Percentiles rank a stretch among this genome's conserved stretches.
Conservation (phyloP, 495 filamentous ascomycete genomes). For the Saxophila tyrrhenica region DNA sequence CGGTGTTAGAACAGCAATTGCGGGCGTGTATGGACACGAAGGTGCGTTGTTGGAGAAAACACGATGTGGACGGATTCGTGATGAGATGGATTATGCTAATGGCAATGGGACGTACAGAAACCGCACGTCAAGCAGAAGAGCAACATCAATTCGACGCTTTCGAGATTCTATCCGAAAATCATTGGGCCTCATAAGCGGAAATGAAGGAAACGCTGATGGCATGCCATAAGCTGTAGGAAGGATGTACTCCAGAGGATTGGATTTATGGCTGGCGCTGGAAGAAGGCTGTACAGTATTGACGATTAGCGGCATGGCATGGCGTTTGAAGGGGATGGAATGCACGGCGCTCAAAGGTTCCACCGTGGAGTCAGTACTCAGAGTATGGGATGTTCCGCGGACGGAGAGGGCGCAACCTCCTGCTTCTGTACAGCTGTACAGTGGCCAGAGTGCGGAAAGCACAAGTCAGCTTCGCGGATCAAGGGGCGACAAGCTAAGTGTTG, state of each 20-base stretch:
- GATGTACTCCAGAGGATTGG: background rate
- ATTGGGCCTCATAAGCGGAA: slow-evolving; percentile 61
- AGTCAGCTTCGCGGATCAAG: no score
- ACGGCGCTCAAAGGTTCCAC: no score
- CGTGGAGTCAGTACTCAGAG: no score
- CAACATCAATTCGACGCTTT: slow-evolving; percentile 91
- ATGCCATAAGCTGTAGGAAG: background rate
- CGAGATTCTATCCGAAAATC: slow-evolving; percentile 74
- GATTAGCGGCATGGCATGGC: background rate
- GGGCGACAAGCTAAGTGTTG: no score
- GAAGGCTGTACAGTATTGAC: background rate
- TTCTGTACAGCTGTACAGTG: no score
- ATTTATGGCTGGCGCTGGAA: background rate
- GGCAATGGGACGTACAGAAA: slow-evolving; percentile 35
- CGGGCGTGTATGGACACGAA: slow-evolving; percentile 88
- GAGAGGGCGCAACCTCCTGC: no score
- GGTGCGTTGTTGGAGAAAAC: no score
- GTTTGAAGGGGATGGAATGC: no score
- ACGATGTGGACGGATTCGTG: no score
- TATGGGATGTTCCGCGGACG: no score
- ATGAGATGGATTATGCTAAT: background rate
- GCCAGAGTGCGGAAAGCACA: no score
- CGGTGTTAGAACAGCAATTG: slow-evolving; percentile 67
- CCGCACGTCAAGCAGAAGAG: slow-evolving; percentile 57
- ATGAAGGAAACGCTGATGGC: no score